phyloP scores from a whole-genome alignment of 2,329 filamentous ascomycete species.

The Dendrostoma leiphaemia region DNA sequence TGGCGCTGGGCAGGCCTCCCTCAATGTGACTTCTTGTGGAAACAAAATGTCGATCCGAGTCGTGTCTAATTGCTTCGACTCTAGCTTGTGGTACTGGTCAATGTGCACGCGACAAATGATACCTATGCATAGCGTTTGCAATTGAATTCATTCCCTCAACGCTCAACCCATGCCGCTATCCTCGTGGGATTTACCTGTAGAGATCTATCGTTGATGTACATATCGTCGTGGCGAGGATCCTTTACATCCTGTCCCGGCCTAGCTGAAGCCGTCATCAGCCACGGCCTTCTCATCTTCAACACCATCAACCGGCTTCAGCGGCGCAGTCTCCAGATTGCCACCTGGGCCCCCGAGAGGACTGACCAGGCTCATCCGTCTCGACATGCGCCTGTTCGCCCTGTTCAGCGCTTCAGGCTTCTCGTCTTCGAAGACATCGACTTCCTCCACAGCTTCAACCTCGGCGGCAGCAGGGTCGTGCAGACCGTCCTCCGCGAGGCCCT shows the following conservation, averaged over 20 bases:
- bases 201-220: slow-evolving; percentile 16
- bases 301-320: slow-evolving; percentile 23
- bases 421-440: slow-evolving; percentile 41
- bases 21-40: too few relatives aligned
- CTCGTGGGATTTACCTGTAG: slow-evolving; percentile 5
- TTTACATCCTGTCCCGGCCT: slow-evolving; percentile 2
- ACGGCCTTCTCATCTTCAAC: background rate
- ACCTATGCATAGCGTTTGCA: background rate
- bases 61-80: too few relatives aligned
- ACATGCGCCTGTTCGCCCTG: slow-evolving; percentile 35
- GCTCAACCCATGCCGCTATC: background rate
- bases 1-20: too few relatives aligned
- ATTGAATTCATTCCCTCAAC: background rate
- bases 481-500: slow-evolving; percentile 39
- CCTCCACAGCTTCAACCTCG: slow-evolving; percentile 32
- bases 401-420: slow-evolving; percentile 57
- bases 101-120: too few relatives aligned
- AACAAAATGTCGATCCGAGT: too few relatives aligned
- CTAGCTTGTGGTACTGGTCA: too few relatives aligned
- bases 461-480: slow-evolving; percentile 22
- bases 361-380: slow-evolving; percentile 55
- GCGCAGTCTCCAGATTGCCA: slow-evolving; percentile 31
- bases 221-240: slow-evolving; percentile 1
- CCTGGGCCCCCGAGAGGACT: slow-evolving; percentile 29
- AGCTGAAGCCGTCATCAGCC: slow-evolving; percentile 28